A percentile compares a stretch with the other conserved stretches of the same genome.
Evolutionary conservation across 805 yeast genomes (phyloP).

Genomic region (Wickerhamomyces chambardii): DNA sequence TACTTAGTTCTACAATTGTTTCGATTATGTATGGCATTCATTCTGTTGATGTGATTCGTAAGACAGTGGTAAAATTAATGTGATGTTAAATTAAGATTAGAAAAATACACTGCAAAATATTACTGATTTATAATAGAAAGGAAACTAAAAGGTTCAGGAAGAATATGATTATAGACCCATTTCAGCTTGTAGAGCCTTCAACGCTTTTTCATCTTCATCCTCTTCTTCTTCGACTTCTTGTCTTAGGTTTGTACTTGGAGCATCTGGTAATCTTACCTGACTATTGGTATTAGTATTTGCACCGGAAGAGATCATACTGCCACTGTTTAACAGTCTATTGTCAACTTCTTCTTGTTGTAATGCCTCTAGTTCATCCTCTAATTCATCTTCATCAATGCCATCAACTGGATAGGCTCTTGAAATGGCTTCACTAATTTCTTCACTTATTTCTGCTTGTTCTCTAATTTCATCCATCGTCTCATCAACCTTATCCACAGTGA

Average conservation of each 20-base stretch:
- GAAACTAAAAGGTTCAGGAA: no score
- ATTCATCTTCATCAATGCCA: slow-evolving; percentile 77
- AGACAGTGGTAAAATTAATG: no score
- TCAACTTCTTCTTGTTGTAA: slow-evolving; percentile 77
- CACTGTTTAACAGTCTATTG: slow-evolving; percentile 40
- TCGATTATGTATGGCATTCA: no score
- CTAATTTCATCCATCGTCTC: slow-evolving; percentile 97
- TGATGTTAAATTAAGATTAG: no score
- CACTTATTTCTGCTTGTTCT: slow-evolving; percentile 92
- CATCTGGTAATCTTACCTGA: slow-evolving; percentile 35
- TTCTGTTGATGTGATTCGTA: no score
- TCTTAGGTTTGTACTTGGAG: slow-evolving; percentile 25
- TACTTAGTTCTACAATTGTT: no score
- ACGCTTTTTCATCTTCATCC: slow-evolving; percentile 79
- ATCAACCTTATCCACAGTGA: slow-evolving; percentile 94
- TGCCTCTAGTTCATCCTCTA: slow-evolving; percentile 88
- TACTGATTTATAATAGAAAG: no score
- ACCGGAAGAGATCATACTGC: slow-evolving; percentile 11
- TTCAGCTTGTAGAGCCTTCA: slow-evolving; percentile 74
- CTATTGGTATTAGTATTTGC: neutral
- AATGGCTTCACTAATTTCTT: slow-evolving; percentile 93
- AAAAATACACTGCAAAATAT: no score
- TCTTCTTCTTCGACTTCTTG: slow-evolving; percentile 22
- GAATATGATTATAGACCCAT: slow-evolving; percentile 53
- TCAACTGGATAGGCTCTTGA: slow-evolving; percentile 88